A percentile compares a stretch with the other conserved stretches of the same genome.
Evolutionary conservation across 108 stramenopile species (phyloP).

Genomic region (Cyclotella sp.): DNA sequence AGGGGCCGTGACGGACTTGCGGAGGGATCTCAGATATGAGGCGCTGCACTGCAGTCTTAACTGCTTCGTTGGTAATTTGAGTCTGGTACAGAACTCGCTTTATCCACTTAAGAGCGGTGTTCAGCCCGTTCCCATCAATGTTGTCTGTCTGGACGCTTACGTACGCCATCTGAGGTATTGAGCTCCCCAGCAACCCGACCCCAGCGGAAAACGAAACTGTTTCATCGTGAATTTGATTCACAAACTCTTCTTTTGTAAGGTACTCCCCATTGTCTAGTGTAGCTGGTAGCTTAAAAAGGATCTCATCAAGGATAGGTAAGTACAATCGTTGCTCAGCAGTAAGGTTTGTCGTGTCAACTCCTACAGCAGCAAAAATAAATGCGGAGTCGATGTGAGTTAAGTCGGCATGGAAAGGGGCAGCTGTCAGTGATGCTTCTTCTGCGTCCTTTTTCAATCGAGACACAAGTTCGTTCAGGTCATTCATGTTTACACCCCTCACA

Average conservation of each 20-base stretch:
- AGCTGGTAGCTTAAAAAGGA: slow-evolving; percentile 52
- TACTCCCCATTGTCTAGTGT: slow-evolving; percentile 42
- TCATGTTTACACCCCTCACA: slow-evolving; percentile 26
- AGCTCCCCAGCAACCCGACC: slow-evolving; percentile 43
- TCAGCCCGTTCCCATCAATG: slow-evolving; percentile 29
- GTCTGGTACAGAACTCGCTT: slow-evolving; percentile 39
- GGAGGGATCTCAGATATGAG: slow-evolving; percentile 50
- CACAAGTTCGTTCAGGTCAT: slow-evolving; percentile 21
- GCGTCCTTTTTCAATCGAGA: slow-evolving; percentile 35
- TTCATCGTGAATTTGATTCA: slow-evolving; percentile 41
- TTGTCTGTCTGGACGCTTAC: slow-evolving; percentile 42
- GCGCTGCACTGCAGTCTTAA: slow-evolving; percentile 48
- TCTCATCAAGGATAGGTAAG: slow-evolving; percentile 53
- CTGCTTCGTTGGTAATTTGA: slow-evolving; percentile 32
- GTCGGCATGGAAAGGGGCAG: slow-evolving; percentile 47
- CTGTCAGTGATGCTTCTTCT: background rate
- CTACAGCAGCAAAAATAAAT: slow-evolving; percentile 53
- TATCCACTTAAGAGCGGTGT: slow-evolving; percentile 44
- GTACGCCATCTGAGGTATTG: slow-evolving; percentile 45
- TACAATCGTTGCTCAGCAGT: slow-evolving; percentile 34
- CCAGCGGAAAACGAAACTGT: slow-evolving; percentile 55
- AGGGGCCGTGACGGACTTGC: slow-evolving; percentile 45
- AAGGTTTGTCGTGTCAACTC: slow-evolving; percentile 39
- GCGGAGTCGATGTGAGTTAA: slow-evolving; percentile 53
- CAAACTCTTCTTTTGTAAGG: slow-evolving; percentile 49